Percentiles rank a stretch among this genome's conserved stretches.
Conservation (phyloP, 768 basidiomycete genomes). For the Trametes punicea region DNA sequence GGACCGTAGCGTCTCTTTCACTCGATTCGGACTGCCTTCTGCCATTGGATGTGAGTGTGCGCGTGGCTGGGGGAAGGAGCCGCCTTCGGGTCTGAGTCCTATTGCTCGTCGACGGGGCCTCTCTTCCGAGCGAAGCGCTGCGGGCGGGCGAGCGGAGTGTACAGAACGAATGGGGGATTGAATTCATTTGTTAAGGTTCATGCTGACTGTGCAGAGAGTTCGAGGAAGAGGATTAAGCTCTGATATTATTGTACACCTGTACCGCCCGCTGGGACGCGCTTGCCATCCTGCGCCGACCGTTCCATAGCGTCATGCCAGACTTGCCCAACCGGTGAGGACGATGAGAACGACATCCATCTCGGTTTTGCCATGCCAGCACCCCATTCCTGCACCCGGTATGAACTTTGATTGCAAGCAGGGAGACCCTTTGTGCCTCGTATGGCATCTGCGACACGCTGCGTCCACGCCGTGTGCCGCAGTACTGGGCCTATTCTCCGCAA, state of each 20-base stretch:
- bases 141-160: constrained; percentile 8
- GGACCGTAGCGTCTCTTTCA: constrained; percentile 18
- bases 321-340: constrained; percentile 28
- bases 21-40: constrained; percentile 5
- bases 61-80: constrained; percentile 13
- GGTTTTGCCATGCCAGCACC: constrained; percentile 27
- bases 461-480: constrained; percentile 69
- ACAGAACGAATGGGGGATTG: not conserved
- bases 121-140: constrained; percentile 7
- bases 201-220: constrained; percentile 14
- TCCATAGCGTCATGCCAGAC: constrained; percentile 25
- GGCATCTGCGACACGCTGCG: constrained; percentile 58
- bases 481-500: constrained; percentile 46
- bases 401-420: constrained; percentile 23
- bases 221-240: constrained; percentile 26
- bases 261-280: constrained; percentile 26
- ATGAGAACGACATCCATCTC: constrained; percentile 11
- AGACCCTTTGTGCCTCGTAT: constrained; percentile 52
- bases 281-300: constrained; percentile 25
- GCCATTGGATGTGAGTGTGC: constrained; percentile 10
- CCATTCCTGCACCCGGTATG: constrained; percentile 24
- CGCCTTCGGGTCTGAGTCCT: not conserved
- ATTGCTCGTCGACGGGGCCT: not conserved
- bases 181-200: constrained; percentile 22
- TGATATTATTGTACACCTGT: constrained; percentile 19